These are phyloP conservation scores for Neoboletus brunneissimus DNA, from an alignment of 768 basidiomycete genomes.

Conservation along the genomic window DNA sequence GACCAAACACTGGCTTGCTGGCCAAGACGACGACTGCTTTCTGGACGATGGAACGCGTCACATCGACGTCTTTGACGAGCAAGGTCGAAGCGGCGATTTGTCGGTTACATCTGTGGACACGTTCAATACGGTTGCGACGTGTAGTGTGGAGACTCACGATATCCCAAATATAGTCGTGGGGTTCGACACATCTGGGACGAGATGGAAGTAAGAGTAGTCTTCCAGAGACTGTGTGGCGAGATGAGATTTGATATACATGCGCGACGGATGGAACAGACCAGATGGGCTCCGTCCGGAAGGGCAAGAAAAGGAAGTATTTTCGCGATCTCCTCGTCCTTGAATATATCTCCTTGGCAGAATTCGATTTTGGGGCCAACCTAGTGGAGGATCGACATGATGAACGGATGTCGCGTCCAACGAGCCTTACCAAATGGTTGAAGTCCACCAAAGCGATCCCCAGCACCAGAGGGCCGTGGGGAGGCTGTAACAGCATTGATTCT, in stretches of 20 bases:
- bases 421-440: constrained; percentile 84
- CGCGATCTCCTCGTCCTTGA: constrained; percentile 80
- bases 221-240: constrained; percentile 40
- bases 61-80: constrained; percentile 74
- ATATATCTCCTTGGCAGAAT: constrained; percentile 72
- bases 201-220: constrained; percentile 96
- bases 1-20: constrained; percentile 87
- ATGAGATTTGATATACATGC: constrained; percentile 10
- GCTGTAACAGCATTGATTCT: constrained; percentile 69
- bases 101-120: constrained; percentile 74
- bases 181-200: constrained; percentile 68
- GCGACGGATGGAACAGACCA: constrained; percentile 44
- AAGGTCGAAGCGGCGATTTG: constrained; percentile 83
- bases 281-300: constrained; percentile 94
- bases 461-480: constrained; percentile 56
- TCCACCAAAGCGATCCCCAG: constrained; percentile 91
- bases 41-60: constrained; percentile 94
- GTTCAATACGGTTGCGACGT: neutral
- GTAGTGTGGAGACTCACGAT: constrained; percentile 49
- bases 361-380: constrained; percentile 94
- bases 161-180: constrained; percentile 93
- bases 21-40: constrained; percentile 96
- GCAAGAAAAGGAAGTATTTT: constrained; percentile 93
- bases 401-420: neutral
- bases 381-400: constrained; percentile 14